Percentiles rank a stretch among this genome's conserved stretches.
phyloP scores from a whole-genome alignment of 768 basidiomycete species.

The Suillus paluster region DNA sequence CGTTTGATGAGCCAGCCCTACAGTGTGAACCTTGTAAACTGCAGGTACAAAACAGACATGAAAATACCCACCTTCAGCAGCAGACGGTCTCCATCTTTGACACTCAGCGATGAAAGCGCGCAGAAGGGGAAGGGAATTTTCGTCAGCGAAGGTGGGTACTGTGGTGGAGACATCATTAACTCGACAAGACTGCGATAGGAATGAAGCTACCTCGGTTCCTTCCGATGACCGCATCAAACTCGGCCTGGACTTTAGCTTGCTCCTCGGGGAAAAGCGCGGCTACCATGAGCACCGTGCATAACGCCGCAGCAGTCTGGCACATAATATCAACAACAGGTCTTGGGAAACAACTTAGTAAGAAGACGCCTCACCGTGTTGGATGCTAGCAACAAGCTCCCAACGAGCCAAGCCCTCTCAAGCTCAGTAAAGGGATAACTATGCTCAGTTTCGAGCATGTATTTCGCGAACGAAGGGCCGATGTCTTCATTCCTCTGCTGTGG shows the following conservation, averaged over 20 bases:
- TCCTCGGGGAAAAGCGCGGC: slow-evolving; percentile 29
- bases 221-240: slow-evolving; percentile 10
- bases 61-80: slow-evolving; percentile 15
- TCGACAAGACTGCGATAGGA: not conserved
- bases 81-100: slow-evolving; percentile 35
- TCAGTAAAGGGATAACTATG: slow-evolving; percentile 50
- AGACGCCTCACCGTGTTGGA: slow-evolving; percentile 46
- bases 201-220: slow-evolving; percentile 20
- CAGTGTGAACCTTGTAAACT: not conserved
- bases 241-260: slow-evolving; percentile 9
- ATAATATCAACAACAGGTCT: not conserved
- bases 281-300: slow-evolving; percentile 52
- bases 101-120: slow-evolving; percentile 35
- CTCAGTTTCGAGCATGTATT: slow-evolving; percentile 55
- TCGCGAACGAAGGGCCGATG: slow-evolving; percentile 44
- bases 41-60: not conserved
- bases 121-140: slow-evolving; percentile 29
- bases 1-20: slow-evolving; percentile 56
- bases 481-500: not conserved
- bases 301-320: slow-evolving; percentile 49
- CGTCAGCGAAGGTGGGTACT: slow-evolving; percentile 39
- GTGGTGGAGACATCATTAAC: no score
- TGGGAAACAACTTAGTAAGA: not conserved
- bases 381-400: slow-evolving; percentile 62
- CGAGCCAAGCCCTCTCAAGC: slow-evolving; percentile 56